Evolutionary conservation across 1,139 yeast species (phyloP).

Genomic region (Nakaseomyces bracarensis): DNA sequence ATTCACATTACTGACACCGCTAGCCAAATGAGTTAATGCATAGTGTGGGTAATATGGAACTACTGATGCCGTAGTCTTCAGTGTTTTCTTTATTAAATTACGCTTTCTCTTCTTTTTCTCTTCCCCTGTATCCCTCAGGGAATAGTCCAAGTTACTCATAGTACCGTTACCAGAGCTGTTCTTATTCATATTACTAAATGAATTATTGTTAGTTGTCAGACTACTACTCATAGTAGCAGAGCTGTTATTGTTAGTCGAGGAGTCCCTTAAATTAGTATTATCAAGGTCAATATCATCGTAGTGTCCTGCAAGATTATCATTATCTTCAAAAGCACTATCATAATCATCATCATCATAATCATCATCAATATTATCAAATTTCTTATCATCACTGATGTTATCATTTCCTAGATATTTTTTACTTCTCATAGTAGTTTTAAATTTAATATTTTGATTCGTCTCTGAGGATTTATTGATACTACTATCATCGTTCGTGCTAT

Average conservation of each 20-base stretch:
- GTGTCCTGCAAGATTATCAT: background rate
- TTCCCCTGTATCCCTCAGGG: constrained; percentile 9
- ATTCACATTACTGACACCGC: constrained; percentile 13
- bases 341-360: constrained; percentile 6
- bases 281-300: background rate
- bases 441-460: constrained; percentile 15
- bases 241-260: background rate
- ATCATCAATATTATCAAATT: constrained; percentile 1
- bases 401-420: constrained; percentile 8
- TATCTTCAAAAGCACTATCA: constrained; percentile 7
- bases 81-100: constrained; percentile 13
- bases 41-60: constrained; percentile 8
- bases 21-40: constrained; percentile 5
- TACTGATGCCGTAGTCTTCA: constrained; percentile 15
- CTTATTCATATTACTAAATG: constrained; percentile 1
- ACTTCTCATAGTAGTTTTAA: constrained; percentile 23
- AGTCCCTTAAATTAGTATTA: background rate
- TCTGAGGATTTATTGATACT: constrained; percentile 15
- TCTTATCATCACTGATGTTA: background rate
- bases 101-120: constrained; percentile 13
- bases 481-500: constrained; percentile 10
- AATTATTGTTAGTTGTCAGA: background rate
- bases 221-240: constrained; percentile 5
- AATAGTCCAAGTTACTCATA: constrained; percentile 3
- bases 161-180: constrained; percentile 1